phyloP scores from a whole-genome alignment of 225 moss, liverwort and hornwort genomes.

The Climacium dendroides region DNA sequence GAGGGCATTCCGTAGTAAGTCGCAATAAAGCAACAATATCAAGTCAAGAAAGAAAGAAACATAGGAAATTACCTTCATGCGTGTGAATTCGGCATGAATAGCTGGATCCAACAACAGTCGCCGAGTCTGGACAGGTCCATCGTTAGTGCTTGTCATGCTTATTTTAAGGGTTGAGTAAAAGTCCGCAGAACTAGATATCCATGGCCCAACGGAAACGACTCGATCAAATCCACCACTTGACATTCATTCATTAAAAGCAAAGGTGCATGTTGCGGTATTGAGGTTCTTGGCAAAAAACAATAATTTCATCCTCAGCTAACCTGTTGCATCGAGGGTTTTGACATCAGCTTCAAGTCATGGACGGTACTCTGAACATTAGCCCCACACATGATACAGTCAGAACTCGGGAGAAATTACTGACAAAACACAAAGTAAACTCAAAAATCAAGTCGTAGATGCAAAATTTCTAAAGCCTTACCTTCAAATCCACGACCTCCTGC shows the following conservation, averaged over 20 bases:
- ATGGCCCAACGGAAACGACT: not conserved
- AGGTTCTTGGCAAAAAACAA: not conserved
- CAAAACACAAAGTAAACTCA: not conserved
- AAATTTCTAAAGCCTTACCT: slow-evolving; percentile 22
- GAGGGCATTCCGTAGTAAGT: not conserved
- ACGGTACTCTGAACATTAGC: slow-evolving; percentile 50
- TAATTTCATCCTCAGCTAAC: slow-evolving; percentile 6
- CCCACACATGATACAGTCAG: not conserved
- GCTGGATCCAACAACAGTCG: slow-evolving; percentile 90
- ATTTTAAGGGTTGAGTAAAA: not conserved
- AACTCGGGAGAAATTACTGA: not conserved
- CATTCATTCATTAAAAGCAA: not conserved
- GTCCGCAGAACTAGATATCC: not conserved
- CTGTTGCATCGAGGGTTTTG: slow-evolving; percentile 91
- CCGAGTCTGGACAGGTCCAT: slow-evolving; percentile 51
- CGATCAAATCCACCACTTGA: not conserved
- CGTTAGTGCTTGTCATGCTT: not conserved
- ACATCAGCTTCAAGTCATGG: slow-evolving; percentile 84
- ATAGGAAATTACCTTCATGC: slow-evolving; percentile 69
- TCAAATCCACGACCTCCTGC: slow-evolving; percentile 86
- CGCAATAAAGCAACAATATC: not conserved
- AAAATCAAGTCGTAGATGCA: not conserved
- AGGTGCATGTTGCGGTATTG: not conserved
- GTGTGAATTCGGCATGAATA: slow-evolving; percentile 87
- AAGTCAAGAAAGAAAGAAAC: not conserved